phyloP scores from a whole-genome alignment of 257 asterid genomes.

The Solanum medicagineum region DNA sequence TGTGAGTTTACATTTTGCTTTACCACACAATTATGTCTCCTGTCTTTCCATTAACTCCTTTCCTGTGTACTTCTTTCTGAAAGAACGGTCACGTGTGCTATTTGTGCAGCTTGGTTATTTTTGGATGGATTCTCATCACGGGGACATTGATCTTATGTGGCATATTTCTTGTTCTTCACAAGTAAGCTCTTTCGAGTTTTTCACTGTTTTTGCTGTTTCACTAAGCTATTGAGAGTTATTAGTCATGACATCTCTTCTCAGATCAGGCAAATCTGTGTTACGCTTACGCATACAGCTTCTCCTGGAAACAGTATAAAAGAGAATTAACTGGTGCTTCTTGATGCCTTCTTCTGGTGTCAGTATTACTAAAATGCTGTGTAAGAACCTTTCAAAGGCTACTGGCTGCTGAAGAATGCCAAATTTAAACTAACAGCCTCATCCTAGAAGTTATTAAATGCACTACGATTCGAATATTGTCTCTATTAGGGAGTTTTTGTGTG shows the following conservation, averaged over 20 bases:
- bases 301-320: not conserved
- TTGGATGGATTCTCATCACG: constrained; percentile 31
- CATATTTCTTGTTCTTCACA: constrained; percentile 18
- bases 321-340: not conserved
- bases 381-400: not conserved
- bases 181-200: constrained; percentile 6
- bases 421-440: not conserved
- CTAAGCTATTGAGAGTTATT: not conserved
- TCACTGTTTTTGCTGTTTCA: not conserved
- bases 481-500: not conserved
- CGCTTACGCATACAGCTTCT: not conserved
- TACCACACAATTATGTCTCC: not conserved
- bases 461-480: not conserved
- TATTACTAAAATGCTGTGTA: not conserved
- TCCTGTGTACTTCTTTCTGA: not conserved
- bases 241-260: not conserved
- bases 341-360: not conserved
- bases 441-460: not conserved
- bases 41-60: not conserved
- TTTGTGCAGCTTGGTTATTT: constrained; percentile 14
- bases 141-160: constrained; percentile 23
- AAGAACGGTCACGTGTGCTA: not conserved
- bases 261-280: not conserved
- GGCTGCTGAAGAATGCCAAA: not conserved
- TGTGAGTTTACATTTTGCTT: constrained; percentile 5